A percentile compares a stretch with the other conserved stretches of the same genome.
Evolutionary conservation across 441 rosid species (phyloP).

Genomic region (Hura crepitans): DNA sequence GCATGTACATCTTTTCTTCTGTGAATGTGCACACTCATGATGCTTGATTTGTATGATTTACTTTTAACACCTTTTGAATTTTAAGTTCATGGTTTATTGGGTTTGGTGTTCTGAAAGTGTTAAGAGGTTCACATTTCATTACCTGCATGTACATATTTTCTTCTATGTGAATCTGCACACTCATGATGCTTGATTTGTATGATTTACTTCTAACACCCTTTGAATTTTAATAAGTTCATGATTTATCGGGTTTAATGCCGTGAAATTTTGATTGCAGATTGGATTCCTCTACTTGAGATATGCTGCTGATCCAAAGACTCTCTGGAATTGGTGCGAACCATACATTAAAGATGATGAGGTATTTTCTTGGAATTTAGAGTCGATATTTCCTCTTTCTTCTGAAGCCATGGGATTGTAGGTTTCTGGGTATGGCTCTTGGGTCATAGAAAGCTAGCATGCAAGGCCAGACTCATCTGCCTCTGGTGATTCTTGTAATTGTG

Average conservation of each 20-base stretch:
- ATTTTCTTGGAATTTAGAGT: slow-evolving; percentile 5
- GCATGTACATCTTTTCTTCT: slow-evolving; percentile 8
- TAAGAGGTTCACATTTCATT: slow-evolving; percentile 14
- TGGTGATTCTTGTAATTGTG: background rate
- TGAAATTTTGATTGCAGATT: slow-evolving; percentile 47
- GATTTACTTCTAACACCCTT: slow-evolving; percentile 8
- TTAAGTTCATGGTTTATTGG: slow-evolving; percentile 15
- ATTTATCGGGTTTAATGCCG: slow-evolving; percentile 26
- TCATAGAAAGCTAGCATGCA: background rate
- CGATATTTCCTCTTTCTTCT: background rate
- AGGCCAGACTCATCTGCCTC: slow-evolving; percentile 4
- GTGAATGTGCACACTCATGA: too few relatives aligned
- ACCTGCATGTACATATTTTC: slow-evolving; percentile 8
- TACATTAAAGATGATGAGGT: slow-evolving; percentile 94
- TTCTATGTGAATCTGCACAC: background rate
- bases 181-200: slow-evolving; percentile 2
- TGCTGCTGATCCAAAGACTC: slow-evolving; percentile 82
- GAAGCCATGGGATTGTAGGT: background rate
- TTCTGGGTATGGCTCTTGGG: background rate
- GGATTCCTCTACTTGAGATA: slow-evolving; percentile 94
- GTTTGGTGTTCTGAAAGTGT: slow-evolving; percentile 28
- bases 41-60: slow-evolving; percentile 13
- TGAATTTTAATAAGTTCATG: slow-evolving; percentile 18
- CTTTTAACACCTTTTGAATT: slow-evolving; percentile 17
- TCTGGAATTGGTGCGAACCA: slow-evolving; percentile 94